phyloP scores from a whole-genome alignment of 1,284 basidiomycete species.

The Sanghuangporus sanghuang region DNA sequence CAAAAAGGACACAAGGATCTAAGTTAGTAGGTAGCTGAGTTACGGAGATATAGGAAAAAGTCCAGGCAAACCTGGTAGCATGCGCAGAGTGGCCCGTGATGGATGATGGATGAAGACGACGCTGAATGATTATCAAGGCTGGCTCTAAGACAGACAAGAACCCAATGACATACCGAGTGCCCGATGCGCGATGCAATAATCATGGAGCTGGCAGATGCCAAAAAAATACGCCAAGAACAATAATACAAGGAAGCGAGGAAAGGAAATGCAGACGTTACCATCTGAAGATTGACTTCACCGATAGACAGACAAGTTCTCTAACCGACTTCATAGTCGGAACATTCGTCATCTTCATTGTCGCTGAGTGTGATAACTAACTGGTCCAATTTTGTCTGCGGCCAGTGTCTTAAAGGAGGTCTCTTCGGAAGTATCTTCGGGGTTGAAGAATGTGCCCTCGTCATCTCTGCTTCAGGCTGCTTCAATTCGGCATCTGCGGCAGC shows the following conservation, averaged over 20 bases:
- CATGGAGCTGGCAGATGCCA: background rate
- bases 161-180: background rate
- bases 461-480: background rate
- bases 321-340: background rate
- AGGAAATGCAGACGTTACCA: background rate
- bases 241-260: background rate
- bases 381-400: constrained; percentile 7
- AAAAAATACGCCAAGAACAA: background rate
- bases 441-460: background rate
- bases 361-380: constrained; percentile 3
- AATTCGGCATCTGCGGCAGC: constrained; percentile 1
- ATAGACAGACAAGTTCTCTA: background rate
- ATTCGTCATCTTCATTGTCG: constrained; percentile 9
- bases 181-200: background rate
- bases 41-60: background rate
- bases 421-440: background rate
- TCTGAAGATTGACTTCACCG: background rate
- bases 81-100: background rate
- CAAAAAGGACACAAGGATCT: too few species aligned
- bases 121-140: background rate
- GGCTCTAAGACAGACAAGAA: background rate
- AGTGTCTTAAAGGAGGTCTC: background rate
- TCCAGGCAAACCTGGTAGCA: background rate
- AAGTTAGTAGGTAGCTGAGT: too few species aligned
- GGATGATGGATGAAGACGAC: background rate